Evolutionary conservation across 257 asterid species (phyloP).

Genomic region (Nicotiana knightiana): DNA sequence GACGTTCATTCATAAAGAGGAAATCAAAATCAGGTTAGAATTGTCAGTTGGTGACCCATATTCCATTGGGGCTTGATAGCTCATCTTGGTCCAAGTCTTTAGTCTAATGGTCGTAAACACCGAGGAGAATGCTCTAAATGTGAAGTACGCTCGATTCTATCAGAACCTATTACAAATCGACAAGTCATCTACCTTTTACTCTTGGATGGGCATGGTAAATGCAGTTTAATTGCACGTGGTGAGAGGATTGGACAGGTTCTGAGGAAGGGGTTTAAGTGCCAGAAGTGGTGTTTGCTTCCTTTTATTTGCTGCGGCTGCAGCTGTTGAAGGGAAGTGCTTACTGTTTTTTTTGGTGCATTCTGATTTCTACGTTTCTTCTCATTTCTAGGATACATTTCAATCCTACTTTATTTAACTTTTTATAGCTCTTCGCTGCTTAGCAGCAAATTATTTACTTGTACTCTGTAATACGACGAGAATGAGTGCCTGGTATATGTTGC

Average conservation of each 20-base stretch:
- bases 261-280: neutral
- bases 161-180: neutral
- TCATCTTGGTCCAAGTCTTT: conserved; percentile 14
- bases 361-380: neutral
- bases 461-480: neutral
- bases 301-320: neutral
- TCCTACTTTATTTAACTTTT: neutral
- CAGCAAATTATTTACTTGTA: neutral
- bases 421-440: neutral
- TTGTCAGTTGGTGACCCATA: conserved; percentile 5
- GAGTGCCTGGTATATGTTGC: neutral
- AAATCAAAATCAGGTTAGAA: conserved; percentile 61
- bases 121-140: neutral
- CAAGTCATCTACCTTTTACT: neutral
- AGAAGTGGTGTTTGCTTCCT: neutral
- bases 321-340: neutral
- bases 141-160: neutral
- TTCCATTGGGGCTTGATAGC: conserved; percentile 4
- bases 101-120: conserved; percentile 1
- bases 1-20: conserved; percentile 42
- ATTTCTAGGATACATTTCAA: neutral
- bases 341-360: neutral
- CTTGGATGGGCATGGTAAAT: neutral
- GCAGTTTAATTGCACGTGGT: conserved; percentile 4
- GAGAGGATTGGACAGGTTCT: neutral